phyloP scores from a whole-genome alignment of 106 monocot species.

The Triglochin maritima region DNA sequence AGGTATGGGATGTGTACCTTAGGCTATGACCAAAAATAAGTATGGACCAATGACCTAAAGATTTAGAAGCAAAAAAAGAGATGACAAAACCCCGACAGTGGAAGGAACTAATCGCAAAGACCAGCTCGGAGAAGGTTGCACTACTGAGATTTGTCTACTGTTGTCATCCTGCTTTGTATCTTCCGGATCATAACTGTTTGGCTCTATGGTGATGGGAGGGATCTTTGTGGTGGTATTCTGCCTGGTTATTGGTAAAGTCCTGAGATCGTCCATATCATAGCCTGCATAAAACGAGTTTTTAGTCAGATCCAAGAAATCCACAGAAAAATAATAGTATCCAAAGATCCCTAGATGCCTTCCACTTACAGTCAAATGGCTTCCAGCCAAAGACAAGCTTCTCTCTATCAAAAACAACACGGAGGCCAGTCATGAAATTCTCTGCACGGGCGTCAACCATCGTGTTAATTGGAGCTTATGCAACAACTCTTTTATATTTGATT shows the following conservation, averaged over 20 bases:
- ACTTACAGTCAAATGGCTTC: constrained; percentile 23
- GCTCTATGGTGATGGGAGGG: not conserved
- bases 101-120: not conserved
- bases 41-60: too few species aligned
- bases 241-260: constrained; percentile 1
- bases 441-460: not conserved
- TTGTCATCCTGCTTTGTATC: constrained; percentile 1
- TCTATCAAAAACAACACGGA: constrained; percentile 17
- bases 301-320: not conserved
- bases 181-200: constrained; percentile 7
- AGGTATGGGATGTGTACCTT: too few species aligned
- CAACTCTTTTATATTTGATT: too few species aligned
- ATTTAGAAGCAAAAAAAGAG: too few species aligned
- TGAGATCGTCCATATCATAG: constrained; percentile 9
- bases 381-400: constrained; percentile 19
- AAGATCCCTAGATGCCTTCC: too few species aligned
- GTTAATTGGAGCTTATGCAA: not conserved
- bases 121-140: constrained; percentile 1
- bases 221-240: not conserved
- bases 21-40: too few species aligned
- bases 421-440: constrained; percentile 28
- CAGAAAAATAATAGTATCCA: not conserved
- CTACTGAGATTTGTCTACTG: constrained; percentile 1
- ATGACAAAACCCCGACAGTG: too few species aligned
- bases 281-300: constrained; percentile 1